These are phyloP conservation scores for Tausonia pullulans DNA, from an alignment of 1,284 basidiomycete genomes.

Conservation along the genomic window DNA sequence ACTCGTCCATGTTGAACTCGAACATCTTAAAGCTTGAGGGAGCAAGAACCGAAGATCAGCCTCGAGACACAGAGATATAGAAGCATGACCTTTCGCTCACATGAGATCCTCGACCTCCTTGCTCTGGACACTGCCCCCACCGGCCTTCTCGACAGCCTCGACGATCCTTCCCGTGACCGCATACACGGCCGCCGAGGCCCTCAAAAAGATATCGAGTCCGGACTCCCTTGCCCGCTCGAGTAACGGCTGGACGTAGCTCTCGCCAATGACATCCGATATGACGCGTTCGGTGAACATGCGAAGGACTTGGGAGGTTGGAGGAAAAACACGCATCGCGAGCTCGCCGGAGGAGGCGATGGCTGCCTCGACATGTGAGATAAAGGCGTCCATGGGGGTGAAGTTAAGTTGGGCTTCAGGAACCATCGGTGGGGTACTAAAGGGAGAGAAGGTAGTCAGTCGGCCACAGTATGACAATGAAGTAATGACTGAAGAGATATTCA, in stretches of 20 bases:
- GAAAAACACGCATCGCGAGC: slow-evolving; percentile 74
- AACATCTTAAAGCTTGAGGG: slow-evolving; percentile 72
- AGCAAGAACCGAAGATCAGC: not conserved
- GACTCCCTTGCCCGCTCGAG: slow-evolving; percentile 14
- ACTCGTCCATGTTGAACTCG: slow-evolving; percentile 89
- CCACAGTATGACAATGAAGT: not conserved
- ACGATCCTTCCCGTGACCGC: slow-evolving; percentile 77
- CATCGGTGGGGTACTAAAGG: slow-evolving; percentile 20
- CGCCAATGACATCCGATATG: slow-evolving; percentile 50
- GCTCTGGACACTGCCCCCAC: slow-evolving; percentile 27
- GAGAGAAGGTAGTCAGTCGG: not conserved
- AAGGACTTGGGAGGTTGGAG: slow-evolving; percentile 58
- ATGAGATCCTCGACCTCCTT: slow-evolving; percentile 66
- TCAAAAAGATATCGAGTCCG: slow-evolving; percentile 56
- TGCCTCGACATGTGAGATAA: slow-evolving; percentile 59
- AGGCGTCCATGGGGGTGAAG: slow-evolving; percentile 87
- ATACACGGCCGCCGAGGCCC: slow-evolving; percentile 79
- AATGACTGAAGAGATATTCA: slow-evolving; percentile 16
- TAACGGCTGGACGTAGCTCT: slow-evolving; percentile 17
- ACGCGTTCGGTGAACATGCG: slow-evolving; percentile 63
- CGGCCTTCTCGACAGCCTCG: slow-evolving; percentile 48
- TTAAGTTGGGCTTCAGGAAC: slow-evolving; percentile 41
- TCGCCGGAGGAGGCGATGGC: slow-evolving; percentile 63
- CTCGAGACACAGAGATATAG: not conserved
- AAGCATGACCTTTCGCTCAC: slow-evolving; percentile 36